Evolutionary conservation across 768 basidiomycete species (phyloP), one percentile per base, ranked within the genome.

Genomic region (Gymnopilus dilepis): DNA sequence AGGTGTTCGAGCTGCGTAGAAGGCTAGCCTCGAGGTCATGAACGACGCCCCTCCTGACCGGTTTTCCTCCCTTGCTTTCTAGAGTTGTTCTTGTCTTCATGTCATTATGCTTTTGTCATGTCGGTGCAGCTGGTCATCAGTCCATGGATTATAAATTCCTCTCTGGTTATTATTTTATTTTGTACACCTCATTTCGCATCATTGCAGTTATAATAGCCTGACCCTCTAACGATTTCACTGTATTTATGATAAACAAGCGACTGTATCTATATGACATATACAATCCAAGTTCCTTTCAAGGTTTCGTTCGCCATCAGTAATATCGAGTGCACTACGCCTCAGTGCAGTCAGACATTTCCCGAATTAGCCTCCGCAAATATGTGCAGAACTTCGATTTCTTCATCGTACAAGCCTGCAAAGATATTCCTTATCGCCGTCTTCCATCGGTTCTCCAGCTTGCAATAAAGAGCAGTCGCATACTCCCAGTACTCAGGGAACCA

Each of bases 1-100:
- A 76, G 61, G 63, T 80, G 21, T 69, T 67, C 15, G 75, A 77
- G 60, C 65, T 80, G 17, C 70, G 78, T 24, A 65, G 73, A 8
- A 15, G 2, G 34, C 15, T 37, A 37, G 11, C 9, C 34, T 37
- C 34, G 9, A 37, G 11, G 9, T 15, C 15, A 37, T 37, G 15
- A 9, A n/a, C n/a, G n/a, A 56, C 37, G 22, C 22, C 21, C 38
- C 15, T 24, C 33, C 34, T 24, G 47, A 50, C 28, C 47, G 43
- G 47, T 54, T 54, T 54, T 54, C 17, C 22, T 38, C 38, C 37
- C 52, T n/a, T n/a, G n/a, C n/a, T n/a, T n/a, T n/a, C n/a, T n/a
- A 34, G 48, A 47, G 15, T 34, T 34, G 19, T 33, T 15, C 31
- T 30, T 33, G 17, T 33, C 4, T 12, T 21, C 30, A 2, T 34